Conservation (phyloP, 768 basidiomycete genomes). For the Cyclocybe aegerita region DNA sequence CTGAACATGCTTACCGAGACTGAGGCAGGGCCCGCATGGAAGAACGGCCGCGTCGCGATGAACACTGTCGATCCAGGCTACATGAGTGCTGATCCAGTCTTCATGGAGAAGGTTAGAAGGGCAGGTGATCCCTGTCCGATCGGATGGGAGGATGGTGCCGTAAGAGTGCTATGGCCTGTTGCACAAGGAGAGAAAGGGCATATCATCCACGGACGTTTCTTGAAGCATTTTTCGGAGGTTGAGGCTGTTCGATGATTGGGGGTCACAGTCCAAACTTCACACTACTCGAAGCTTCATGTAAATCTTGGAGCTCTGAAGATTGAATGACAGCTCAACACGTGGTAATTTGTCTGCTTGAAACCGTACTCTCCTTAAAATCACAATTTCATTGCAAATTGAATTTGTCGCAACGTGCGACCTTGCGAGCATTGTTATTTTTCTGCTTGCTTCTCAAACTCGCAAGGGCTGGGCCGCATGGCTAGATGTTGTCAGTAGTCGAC, state of each 20-base stretch:
- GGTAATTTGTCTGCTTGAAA: too few relatives aligned
- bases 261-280: too few relatives aligned
- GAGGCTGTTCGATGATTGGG: conserved; percentile 4
- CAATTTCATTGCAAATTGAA: too few relatives aligned
- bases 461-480: too few relatives aligned
- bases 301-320: too few relatives aligned
- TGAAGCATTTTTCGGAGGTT: conserved; percentile 31
- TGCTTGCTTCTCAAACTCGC: too few relatives aligned
- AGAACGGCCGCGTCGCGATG: conserved; percentile 25
- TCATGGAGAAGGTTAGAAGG: conserved; percentile 24
- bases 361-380: too few relatives aligned
- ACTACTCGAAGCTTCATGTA: too few relatives aligned
- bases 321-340: too few relatives aligned
- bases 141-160: conserved; percentile 34
- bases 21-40: conserved; percentile 28
- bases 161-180: conserved; percentile 31
- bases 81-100: conserved; percentile 34
- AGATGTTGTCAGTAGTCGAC: too few relatives aligned
- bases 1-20: conserved; percentile 38
- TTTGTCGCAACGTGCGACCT: too few relatives aligned
- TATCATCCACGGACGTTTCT: conserved; percentile 32
- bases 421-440: too few relatives aligned
- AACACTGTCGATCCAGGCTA: conserved; percentile 37
- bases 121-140: conserved; percentile 24
- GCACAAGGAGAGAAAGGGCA: conserved; percentile 28